Evolutionary conservation across 768 basidiomycete genomes (phyloP).

Genomic region (Phylloporus arenicola): DNA sequence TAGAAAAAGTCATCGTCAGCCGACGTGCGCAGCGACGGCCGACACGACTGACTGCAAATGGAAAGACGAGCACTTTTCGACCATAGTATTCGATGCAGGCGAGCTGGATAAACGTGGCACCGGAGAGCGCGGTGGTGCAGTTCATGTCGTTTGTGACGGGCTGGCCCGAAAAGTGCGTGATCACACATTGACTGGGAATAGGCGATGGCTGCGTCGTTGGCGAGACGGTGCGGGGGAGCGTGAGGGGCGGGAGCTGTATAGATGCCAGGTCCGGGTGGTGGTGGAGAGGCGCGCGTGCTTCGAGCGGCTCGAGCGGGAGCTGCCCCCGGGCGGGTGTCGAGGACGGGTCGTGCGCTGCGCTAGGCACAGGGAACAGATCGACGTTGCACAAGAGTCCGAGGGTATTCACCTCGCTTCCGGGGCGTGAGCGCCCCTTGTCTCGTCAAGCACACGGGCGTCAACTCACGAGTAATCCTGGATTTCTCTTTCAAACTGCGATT

Average conservation of each 20-base stretch:
- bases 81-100: constrained; percentile 49
- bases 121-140: constrained; percentile 50
- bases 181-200: constrained; percentile 30
- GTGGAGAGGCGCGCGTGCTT: constrained; percentile 10
- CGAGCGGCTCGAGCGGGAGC: constrained; percentile 3
- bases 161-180: constrained; percentile 38
- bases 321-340: constrained; percentile 7
- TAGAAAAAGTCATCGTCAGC: constrained; percentile 21
- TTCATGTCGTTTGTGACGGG: constrained; percentile 42
- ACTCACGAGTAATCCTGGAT: constrained; percentile 46
- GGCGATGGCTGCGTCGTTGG: constrained; percentile 5
- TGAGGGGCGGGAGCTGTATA: constrained; percentile 21
- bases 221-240: constrained; percentile 9
- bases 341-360: constrained; percentile 7
- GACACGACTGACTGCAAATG: constrained; percentile 47
- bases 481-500: constrained; percentile 42
- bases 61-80: constrained; percentile 51
- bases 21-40: background rate
- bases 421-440: constrained; percentile 4
- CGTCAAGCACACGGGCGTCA: background rate
- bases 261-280: constrained; percentile 12
- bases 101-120: constrained; percentile 58
- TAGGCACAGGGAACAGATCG: constrained; percentile 64
- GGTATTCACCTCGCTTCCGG: constrained; percentile 51
- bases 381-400: constrained; percentile 72